phyloP scores from a whole-genome alignment of 495 filamentous ascomycete species.

The Xylaria acuta region DNA sequence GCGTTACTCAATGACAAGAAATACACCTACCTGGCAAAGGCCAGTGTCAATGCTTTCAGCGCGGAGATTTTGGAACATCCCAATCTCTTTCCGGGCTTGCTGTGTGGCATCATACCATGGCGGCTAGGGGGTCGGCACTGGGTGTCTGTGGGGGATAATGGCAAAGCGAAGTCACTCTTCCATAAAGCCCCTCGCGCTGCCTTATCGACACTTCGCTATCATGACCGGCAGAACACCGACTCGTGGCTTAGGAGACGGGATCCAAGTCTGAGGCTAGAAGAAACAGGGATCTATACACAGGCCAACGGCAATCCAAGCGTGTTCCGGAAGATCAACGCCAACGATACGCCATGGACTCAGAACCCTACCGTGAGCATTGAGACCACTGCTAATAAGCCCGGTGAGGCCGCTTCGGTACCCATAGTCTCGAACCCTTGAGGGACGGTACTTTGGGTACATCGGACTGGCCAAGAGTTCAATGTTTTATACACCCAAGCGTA shows the following conservation, averaged over 20 bases:
- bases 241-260: constrained; percentile 36
- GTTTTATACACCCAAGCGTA: background rate
- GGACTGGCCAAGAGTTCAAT: background rate
- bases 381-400: background rate
- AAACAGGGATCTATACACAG: constrained; percentile 23
- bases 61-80: constrained; percentile 92
- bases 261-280: constrained; percentile 22
- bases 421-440: background rate
- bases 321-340: constrained; percentile 11
- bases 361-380: background rate
- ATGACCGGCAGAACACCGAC: constrained; percentile 24
- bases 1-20: constrained; percentile 69
- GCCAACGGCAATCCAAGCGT: background rate
- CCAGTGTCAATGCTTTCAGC: constrained; percentile 84
- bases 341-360: constrained; percentile 21
- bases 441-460: background rate
- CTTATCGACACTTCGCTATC: constrained; percentile 37
- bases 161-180: constrained; percentile 24
- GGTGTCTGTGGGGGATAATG: constrained; percentile 33
- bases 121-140: constrained; percentile 58
- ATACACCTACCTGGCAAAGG: constrained; percentile 68
- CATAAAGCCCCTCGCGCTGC: constrained; percentile 36
- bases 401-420: background rate
- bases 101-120: constrained; percentile 73
- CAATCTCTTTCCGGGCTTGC: constrained; percentile 80